Conservation (phyloP, 179 eudicot genomes). For the Patellifolia procumbens region DNA sequence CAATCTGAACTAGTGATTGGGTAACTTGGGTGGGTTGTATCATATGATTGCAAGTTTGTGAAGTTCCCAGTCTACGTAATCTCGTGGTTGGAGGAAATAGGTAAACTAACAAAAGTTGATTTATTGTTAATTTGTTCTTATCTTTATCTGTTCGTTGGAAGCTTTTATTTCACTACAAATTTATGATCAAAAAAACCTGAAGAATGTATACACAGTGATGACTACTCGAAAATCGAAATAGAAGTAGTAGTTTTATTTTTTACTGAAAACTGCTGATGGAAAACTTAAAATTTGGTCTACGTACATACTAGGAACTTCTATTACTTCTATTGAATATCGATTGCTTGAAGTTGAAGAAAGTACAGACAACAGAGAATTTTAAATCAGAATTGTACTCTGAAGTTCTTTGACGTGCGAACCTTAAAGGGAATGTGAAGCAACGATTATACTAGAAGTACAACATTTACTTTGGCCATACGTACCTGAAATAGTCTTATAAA, state of each 20-base stretch:
- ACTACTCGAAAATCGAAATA: background rate
- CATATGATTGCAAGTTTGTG: conserved; percentile 8
- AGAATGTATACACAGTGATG: background rate
- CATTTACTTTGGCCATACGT: no score
- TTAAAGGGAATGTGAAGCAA: background rate
- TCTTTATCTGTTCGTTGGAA: background rate
- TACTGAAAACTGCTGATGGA: no score
- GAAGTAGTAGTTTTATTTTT: no score
- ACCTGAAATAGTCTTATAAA: no score
- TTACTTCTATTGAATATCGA: no score
- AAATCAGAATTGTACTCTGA: no score
- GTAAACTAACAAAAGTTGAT: background rate
- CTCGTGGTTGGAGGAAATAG: background rate
- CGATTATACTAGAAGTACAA: no score
- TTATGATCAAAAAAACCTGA: background rate
- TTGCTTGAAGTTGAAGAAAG: background rate
- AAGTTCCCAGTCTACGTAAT: background rate
- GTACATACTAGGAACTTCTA: no score
- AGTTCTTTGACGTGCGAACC: background rate
- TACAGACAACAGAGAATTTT: no score
- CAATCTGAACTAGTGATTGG: background rate
- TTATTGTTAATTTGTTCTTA: background rate
- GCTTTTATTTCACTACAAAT: background rate
- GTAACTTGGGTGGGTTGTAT: background rate
- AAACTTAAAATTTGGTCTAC: no score